A percentile compares a stretch with the other conserved stretches of the same genome.
phyloP scores from a whole-genome alignment of 2,329 filamentous ascomycete species.

The Xenoacremonium recifei region DNA sequence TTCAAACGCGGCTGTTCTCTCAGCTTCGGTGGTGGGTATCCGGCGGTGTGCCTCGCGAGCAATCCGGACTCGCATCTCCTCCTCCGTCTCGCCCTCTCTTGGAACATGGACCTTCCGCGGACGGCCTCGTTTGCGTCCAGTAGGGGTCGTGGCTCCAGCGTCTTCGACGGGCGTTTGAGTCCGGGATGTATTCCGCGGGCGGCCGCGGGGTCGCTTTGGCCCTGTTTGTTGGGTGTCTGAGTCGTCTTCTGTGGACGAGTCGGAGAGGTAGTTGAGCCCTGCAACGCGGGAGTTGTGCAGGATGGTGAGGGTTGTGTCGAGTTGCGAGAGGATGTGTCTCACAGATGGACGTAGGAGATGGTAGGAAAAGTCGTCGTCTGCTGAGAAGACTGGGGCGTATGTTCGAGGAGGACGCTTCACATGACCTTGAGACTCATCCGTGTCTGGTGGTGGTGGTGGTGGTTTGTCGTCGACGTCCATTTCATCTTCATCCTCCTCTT shows the following conservation, averaged over 20 bases:
- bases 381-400: constrained; percentile 55
- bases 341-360: constrained; percentile 65
- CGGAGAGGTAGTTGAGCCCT: constrained; percentile 35
- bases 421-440: neutral
- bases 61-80: constrained; percentile 46
- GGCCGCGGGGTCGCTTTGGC: constrained; percentile 25
- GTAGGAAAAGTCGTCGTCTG: constrained; percentile 69
- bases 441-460: too few species aligned
- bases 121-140: constrained; percentile 32
- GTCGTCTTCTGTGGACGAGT: constrained; percentile 38
- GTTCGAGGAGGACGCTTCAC: constrained; percentile 14
- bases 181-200: constrained; percentile 21
- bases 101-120: constrained; percentile 40
- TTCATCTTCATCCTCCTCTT: constrained; percentile 10
- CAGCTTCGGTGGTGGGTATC: constrained; percentile 22
- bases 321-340: constrained; percentile 64
- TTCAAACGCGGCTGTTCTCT: constrained; percentile 32
- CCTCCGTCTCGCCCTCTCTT: constrained; percentile 43
- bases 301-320: constrained; percentile 68
- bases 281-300: constrained; percentile 67
- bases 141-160: neutral
- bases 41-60: constrained; percentile 40
- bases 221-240: constrained; percentile 28
- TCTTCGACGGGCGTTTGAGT: constrained; percentile 8
- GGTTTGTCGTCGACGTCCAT: too few species aligned